Base-by-base conservation (phyloP, 345 rosid genomes). In the Populus deltoides region DNA sequence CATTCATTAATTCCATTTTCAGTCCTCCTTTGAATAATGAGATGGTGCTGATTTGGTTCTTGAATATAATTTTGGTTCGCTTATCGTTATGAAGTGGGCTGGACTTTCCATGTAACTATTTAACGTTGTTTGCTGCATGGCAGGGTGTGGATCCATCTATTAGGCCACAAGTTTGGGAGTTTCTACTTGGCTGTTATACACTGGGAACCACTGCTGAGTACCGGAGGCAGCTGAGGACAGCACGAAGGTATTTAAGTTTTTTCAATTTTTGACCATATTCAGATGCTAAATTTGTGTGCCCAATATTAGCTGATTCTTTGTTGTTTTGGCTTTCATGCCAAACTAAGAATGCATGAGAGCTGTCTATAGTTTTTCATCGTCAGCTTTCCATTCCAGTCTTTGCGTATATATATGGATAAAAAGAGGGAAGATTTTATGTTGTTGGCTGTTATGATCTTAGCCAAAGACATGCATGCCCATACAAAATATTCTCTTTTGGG, bases 141-240 rank as follows among this genome's bases (percentile, higher is more conserved):
- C 74, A 94, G 97, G 98, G 97, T 73, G 90, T 94, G 55, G 93
- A 94, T 87, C 97, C 93, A 79, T 90, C 98, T 72, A 89, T 94
- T 77, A 86, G 98, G 80, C 85, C 97, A 82, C 94, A 91, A 78
- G 97, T 94, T 82, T 94, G 98, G 98, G 97, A 94, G 82, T 94
- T 94, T 89, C 81, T 94, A 47, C 97, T 94, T 79, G 97, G 98
- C 49, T 92, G 97, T 86, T 94, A 94, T 83, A 79, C 86, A 66
- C 80, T 89, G 83, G 87, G 88, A 74, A 92, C 94, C 82, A 94
- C 96, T 68, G 86, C 94, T 62, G 98, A 94, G 81, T 71, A 88
- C 75, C 86, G 98, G 59, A 81, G 80, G 83, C 90, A 87, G 82
- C 90, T 92, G 81, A 91, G 97, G 82, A 80, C 79, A 71, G 92